Evolutionary conservation across 2,329 filamentous ascomycete genomes (phyloP), one percentile per base, ranked within the genome.

Genomic region (Drechslerella dactyloides): DNA sequence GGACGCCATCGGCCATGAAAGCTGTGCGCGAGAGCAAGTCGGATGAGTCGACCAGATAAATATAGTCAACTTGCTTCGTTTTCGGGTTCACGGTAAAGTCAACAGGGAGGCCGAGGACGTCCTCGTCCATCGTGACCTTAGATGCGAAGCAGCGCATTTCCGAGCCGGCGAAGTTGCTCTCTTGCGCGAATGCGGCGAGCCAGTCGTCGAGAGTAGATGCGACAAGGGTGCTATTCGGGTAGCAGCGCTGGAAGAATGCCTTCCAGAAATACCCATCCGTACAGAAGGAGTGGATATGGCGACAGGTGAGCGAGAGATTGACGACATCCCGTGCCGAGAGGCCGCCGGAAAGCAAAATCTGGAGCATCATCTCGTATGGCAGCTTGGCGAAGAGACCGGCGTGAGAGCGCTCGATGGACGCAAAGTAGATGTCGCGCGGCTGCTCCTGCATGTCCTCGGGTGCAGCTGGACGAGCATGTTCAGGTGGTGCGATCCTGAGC

Each of bases 71-170:
- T 24, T 59, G 59, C 35, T 69, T 69, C 2, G 70, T 74, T 23
- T 59, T 69, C 1, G 68, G 68, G 24, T 73, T 73, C 19, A 73
- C 27, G 3, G 68, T 65, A 55, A 61, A 73, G 40, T 73, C 68
- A 17, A 73, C 35, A 1, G 60, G 60, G 0, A 73, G 50, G 6
- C 68, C 68, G 24, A 73, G 65, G 15, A 74, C 33, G 27, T 74
- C 70, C 13, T 74, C 70, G 11, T 69, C 64, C 58, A 68, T 64
- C 11, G 27, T 59, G 7, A 69, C 70, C 17, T 74, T 74, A 2
- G 70, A 69, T 8, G 64, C 70, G 42, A 63, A 74, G 40, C 70
- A 74, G 33, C 53, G 59, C 70, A 74, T 62, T 19, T 74, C 70
- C n/a, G 59, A 68, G 6, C 64, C 70, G 0, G 69, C 63, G 30